Evolutionary conservation across 176 grass and related monocot species (phyloP), one percentile per base, ranked within the genome.

Genomic region (Panicum miliaceum): DNA sequence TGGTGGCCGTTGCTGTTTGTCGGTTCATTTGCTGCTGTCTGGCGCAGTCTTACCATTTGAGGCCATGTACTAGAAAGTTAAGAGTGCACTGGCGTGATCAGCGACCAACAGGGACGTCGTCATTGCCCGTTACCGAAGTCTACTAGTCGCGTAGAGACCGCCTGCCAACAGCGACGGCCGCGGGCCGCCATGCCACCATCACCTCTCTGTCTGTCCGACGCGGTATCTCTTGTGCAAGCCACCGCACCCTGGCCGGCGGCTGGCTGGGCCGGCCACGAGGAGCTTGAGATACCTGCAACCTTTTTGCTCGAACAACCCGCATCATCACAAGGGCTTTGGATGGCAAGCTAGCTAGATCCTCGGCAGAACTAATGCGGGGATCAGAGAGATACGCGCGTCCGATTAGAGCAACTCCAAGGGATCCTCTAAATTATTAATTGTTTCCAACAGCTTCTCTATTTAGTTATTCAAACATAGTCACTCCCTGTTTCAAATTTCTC

Each of bases 171-270:
- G 19, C 6, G 41, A 40, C 52, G 45, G 43, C 60, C 60, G 60
- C 26, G 40, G 45, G 43, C 60, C 60, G 60, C 26, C 70, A 20
- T 51, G 61, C 12, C 61, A 64, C 4, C 14, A 64, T 34, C 25
- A 26, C 14, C 25, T 46, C 12, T 12, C 22, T n/a, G 13, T 22
- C 82, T 58, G 35, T 43, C 58, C n/a, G 34, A 65, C 85, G 62
- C 85, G 85, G 71, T 76, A 40, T 57, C 65, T 40, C 23, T 26
- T 68, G 37, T 37, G 41, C 77, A 86, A 74, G 85, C 59, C 68
- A 63, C 68, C 16, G 68, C 84, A 20, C 23, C 57, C 43, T 53
- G 59, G 43, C 34, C 47, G 2, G 0, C 47, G 29, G 29, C 29
- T 32, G 29, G 29, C 47, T 2, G 38, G 12, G 38, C 40, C 58